Base-by-base conservation (phyloP, 2,329 filamentous ascomycete species). In the Pezicula carpinea region DNA sequence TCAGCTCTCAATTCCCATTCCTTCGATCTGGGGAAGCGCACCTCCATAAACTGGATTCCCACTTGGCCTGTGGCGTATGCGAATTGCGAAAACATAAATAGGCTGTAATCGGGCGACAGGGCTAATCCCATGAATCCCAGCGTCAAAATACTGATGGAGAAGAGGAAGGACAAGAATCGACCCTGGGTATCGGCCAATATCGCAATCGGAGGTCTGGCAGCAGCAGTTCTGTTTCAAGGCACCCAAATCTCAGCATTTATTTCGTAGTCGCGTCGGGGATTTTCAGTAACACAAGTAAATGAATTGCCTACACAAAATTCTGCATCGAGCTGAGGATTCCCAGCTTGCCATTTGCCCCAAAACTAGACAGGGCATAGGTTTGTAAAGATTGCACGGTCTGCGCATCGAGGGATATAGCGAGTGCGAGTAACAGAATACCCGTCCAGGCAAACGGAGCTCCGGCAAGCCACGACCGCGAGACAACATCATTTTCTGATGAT, bases 41-140 rank as follows among this genome's bases (percentile, higher is more conserved):
- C 43, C 35, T 45, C 32, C 43, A 45, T 36, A 21, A 45, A 45
- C 23, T 38, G 33, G 11, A 45, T 38, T 22, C 43, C 23, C 13
- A 38, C 34, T 29, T 38, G 32, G 14, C 43, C 43, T 10, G 34
- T 39, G 15, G 33, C 34, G 29, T 45, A 45, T 6, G 34, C 18
- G 23, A 34, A 38, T 26, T 45, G 43, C 22, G 32, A 34, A 19
- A 45, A 31, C 19, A 45, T 35, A 35, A 45, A 45, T 22, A 33
- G 14, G 13, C 18, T 19, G 6, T 38, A 19, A 21, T 22, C 15
- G 11, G 23, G 15, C 10, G 43, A 38, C 19, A 26, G 10, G 17
- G 43, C 43, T 34, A 35, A 39, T 26, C 33, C 22, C 8, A 39
- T 33, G 23, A 45, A 45, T 7, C 43, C 43, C 6, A 26, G 17